phyloP scores from a whole-genome alignment of 371 early-diverging fungal species.

The Apophysomyces elegans region DNA sequence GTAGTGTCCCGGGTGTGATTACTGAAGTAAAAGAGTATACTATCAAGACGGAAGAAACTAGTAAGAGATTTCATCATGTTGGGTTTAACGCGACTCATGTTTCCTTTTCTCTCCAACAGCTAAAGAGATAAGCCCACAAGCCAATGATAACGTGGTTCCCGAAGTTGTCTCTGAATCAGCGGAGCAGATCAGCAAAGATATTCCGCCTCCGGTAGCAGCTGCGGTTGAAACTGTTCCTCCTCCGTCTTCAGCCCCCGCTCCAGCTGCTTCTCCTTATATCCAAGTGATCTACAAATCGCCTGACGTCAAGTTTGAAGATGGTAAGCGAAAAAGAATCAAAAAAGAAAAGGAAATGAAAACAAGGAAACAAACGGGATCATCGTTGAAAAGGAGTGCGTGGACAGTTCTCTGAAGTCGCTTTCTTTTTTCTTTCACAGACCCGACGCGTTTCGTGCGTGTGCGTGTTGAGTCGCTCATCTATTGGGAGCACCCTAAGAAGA shows the following conservation, averaged over 20 bases:
- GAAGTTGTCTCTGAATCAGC: not conserved
- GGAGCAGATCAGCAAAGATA: not conserved
- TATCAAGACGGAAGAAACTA: not conserved
- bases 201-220: not conserved
- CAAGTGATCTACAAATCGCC: not conserved
- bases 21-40: not conserved
- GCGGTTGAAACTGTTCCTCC: slow-evolving; percentile 6
- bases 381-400: not conserved
- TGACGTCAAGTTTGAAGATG: slow-evolving; percentile 49
- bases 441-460: slow-evolving; percentile 48
- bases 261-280: not conserved
- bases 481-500: slow-evolving; percentile 59
- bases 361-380: not conserved
- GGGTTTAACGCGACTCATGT: not conserved
- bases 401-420: not conserved
- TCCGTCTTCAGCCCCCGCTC: slow-evolving; percentile 12
- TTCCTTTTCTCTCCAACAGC: not conserved
- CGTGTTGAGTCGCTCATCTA: slow-evolving; percentile 52
- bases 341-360: not conserved
- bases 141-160: slow-evolving; percentile 3
- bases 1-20: not conserved
- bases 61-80: not conserved
- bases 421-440: slow-evolving; percentile 31
- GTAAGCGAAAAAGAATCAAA: slow-evolving; percentile 29
- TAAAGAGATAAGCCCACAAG: not conserved